Conservation (phyloP, 345 rosid genomes). For the Eucalyptus guilfoylei region DNA sequence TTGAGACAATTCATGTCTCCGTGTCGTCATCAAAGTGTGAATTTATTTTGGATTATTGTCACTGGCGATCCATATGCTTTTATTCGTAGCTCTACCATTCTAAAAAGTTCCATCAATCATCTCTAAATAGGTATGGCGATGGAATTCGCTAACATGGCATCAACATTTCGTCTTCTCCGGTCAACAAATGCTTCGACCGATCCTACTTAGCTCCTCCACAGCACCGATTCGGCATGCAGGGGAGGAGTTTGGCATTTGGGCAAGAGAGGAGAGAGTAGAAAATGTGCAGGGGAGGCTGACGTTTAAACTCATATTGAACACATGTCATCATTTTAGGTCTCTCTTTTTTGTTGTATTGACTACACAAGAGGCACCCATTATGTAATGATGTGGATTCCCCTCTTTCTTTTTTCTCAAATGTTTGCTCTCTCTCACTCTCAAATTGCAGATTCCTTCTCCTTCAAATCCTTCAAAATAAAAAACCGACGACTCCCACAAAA, state of each 20-base stretch:
- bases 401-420: background rate
- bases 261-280: no score
- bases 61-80: fast-evolving
- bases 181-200: no score
- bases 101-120: background rate
- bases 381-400: background rate
- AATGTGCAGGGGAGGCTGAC: no score
- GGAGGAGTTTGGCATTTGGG: no score
- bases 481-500: no score
- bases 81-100: background rate
- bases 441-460: background rate
- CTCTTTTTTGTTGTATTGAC: no score
- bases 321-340: no score
- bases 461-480: background rate
- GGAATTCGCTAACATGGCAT: fast-evolving
- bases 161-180: background rate
- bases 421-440: background rate
- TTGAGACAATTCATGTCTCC: background rate
- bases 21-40: background rate
- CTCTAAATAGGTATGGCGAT: background rate
- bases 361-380: background rate
- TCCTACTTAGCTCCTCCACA: no score
- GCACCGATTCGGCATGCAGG: no score
- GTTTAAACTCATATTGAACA: no score
- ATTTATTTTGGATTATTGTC: background rate